Percentiles rank a stretch among this genome's conserved stretches.
Conservation (phyloP, 1,284 basidiomycete species). For the Neotropicomus parvogracilis region DNA sequence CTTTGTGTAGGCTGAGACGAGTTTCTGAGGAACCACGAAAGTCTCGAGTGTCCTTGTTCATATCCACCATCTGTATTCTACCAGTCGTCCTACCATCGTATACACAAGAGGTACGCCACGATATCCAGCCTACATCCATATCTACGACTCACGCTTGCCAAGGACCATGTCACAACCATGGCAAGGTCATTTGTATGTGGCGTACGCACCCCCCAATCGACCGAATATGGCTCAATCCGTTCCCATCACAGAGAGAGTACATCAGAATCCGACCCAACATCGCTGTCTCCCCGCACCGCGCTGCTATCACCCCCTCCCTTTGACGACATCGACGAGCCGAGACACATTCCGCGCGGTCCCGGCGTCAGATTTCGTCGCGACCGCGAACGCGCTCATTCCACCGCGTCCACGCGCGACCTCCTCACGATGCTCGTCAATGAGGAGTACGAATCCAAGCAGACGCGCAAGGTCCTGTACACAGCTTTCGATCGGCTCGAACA, state of each 20-base stretch:
- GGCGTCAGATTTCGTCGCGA: constrained; percentile 30
- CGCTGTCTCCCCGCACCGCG: constrained; percentile 28
- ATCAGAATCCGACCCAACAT: constrained; percentile 29
- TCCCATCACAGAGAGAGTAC: constrained; percentile 6
- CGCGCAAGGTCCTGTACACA: constrained; percentile 49
- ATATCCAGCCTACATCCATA: not conserved
- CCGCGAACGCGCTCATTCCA: constrained; percentile 34
- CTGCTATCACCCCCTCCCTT: constrained; percentile 26
- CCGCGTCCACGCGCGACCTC: constrained; percentile 41
- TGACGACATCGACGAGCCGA: constrained; percentile 10
- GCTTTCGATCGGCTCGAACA: constrained; percentile 50
- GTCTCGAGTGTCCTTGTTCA: constrained; percentile 7
- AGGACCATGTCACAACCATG: constrained; percentile 29
- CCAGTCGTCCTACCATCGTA: not conserved
- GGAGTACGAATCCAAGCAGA: constrained; percentile 51
- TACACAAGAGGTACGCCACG: constrained; percentile 5
- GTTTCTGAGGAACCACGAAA: not conserved
- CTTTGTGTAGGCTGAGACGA: constrained; percentile 9
- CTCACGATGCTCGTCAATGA: constrained; percentile 50
- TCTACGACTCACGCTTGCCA: constrained; percentile 9
- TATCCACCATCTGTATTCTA: not conserved
- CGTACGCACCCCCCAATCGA: not conserved
- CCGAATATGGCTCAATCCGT: not conserved
- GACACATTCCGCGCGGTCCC: constrained; percentile 27
- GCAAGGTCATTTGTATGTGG: constrained; percentile 22